Conservation (phyloP, 2,329 filamentous ascomycete genomes). For the Boeremia exigua region DNA sequence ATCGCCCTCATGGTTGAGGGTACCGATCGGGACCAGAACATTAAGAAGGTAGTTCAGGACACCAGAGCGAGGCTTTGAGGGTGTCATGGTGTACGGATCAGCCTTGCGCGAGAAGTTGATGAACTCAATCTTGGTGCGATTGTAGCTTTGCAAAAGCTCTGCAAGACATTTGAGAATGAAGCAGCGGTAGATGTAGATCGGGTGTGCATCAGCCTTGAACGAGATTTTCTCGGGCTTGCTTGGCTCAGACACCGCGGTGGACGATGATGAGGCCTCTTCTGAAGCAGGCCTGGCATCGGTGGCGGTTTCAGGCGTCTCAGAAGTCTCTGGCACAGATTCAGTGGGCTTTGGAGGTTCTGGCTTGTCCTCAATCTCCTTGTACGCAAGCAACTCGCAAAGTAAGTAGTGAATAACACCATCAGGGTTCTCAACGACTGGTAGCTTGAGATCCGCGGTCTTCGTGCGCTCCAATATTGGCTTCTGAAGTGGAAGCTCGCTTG, state of each 20-base stretch:
- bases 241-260: slow-evolving; percentile 17
- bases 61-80: slow-evolving; percentile 90
- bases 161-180: slow-evolving; percentile 92
- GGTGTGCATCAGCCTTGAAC: slow-evolving; percentile 92
- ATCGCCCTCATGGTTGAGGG: slow-evolving; percentile 73
- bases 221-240: slow-evolving; percentile 67
- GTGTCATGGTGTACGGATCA: slow-evolving; percentile 81
- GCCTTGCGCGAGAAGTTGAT: slow-evolving; percentile 98
- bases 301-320: slow-evolving; percentile 3
- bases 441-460: slow-evolving; percentile 75
- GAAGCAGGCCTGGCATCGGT: slow-evolving; percentile 12
- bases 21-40: slow-evolving; percentile 72
- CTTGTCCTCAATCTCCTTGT: slow-evolving; percentile 90
- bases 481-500: slow-evolving; percentile 36
- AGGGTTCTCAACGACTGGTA: slow-evolving; percentile 86
- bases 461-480: slow-evolving; percentile 65
- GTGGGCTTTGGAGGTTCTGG: slow-evolving; percentile 57
- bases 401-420: slow-evolving; percentile 96
- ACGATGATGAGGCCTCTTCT: slow-evolving; percentile 14
- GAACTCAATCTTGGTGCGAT: slow-evolving; percentile 94
- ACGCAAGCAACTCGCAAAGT: slow-evolving; percentile 88
- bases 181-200: slow-evolving; percentile 95
- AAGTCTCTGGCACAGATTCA: slow-evolving; percentile 50
- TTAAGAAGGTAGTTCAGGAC: slow-evolving; percentile 93
- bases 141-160: slow-evolving; percentile 90